Conservation (phyloP, 768 basidiomycete genomes). For the Lactifluus echinatus region DNA sequence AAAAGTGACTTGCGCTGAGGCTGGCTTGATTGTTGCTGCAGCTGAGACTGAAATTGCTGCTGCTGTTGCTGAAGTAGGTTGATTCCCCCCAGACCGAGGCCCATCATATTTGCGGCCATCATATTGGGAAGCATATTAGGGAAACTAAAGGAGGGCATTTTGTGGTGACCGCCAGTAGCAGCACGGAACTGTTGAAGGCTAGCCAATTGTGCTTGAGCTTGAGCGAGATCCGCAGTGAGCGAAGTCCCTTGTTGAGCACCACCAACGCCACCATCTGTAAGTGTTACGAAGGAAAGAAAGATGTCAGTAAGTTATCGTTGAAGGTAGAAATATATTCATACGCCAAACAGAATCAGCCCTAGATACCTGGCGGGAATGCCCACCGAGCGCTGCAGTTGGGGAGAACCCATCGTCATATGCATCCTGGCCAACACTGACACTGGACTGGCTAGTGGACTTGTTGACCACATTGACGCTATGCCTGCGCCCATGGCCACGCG, state of each 20-base stretch:
- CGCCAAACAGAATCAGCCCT: conserved; percentile 83
- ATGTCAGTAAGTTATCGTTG: conserved; percentile 5
- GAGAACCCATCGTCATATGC: conserved; percentile 75
- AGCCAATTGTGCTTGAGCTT: conserved; percentile 93
- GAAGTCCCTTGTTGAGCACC: conserved; percentile 46
- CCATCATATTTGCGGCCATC: conserved; percentile 97
- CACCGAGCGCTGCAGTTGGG: conserved; percentile 48
- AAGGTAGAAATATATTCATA: conserved; percentile 52
- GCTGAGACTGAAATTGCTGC: conserved; percentile 89
- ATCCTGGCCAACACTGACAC: conserved; percentile 48
- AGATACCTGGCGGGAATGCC: conserved; percentile 66
- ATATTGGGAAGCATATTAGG: conserved; percentile 97
- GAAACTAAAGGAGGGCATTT: conserved; percentile 96
- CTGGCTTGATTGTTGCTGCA: conserved; percentile 85
- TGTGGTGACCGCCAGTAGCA: conserved; percentile 87
- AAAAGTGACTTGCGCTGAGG: conserved; percentile 98
- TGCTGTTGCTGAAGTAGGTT: conserved; percentile 90
- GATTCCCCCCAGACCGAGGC: conserved; percentile 70
- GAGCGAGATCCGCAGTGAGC: conserved; percentile 80
- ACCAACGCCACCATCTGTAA: conserved; percentile 66
- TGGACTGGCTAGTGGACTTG: conserved; percentile 47
- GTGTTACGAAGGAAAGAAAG: background rate
- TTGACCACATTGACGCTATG: conserved; percentile 91
- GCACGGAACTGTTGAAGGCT: conserved; percentile 96
- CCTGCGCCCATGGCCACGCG: conserved; percentile 79